Conservation (phyloP, 352 stramenopile species). For the Plasmopara viticola region DNA sequence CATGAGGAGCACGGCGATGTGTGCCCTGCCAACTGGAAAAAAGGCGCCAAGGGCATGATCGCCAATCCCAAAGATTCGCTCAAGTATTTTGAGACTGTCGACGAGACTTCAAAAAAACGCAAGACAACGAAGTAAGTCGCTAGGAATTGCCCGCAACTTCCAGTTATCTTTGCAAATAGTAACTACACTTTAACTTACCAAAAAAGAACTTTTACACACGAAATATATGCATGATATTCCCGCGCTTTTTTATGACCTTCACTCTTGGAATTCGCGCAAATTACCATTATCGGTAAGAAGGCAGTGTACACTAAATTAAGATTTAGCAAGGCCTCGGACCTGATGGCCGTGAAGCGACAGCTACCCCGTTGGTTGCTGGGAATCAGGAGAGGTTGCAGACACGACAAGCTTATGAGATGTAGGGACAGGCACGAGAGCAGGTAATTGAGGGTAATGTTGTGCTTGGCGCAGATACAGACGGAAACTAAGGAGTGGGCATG, state of each 20-base stretch:
- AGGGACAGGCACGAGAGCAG: conserved; percentile 34
- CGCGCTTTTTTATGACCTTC: too few relatives aligned
- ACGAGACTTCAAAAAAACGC: conserved; percentile 27
- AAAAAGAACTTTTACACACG: too few relatives aligned
- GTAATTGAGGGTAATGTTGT: conserved; percentile 38
- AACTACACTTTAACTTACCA: too few relatives aligned
- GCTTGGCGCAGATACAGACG: conserved; percentile 23
- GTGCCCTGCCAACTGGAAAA: conserved; percentile 90
- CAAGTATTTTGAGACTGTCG: conserved; percentile 65
- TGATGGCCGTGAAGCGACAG: conserved; percentile 63
- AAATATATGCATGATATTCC: too few relatives aligned
- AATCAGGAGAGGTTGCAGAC: conserved; percentile 61
- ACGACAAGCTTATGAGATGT: conserved; percentile 64
- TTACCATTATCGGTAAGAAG: conserved; percentile 80
- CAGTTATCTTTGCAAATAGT: too few relatives aligned
- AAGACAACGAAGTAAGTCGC: conserved; percentile 7
- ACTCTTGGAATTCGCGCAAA: too few relatives aligned
- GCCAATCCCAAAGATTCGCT: conserved; percentile 67
- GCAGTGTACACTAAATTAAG: conserved; percentile 86
- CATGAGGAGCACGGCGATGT: conserved; percentile 87
- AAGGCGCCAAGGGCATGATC: conserved; percentile 83
- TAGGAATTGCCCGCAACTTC: too few relatives aligned
- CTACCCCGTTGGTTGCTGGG: conserved; percentile 49
- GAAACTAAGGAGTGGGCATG: conserved; percentile 30
- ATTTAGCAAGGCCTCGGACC: conserved; percentile 75